Conservation (phyloP, 495 filamentous ascomycete genomes). For the Penicillium simplicissimum region DNA sequence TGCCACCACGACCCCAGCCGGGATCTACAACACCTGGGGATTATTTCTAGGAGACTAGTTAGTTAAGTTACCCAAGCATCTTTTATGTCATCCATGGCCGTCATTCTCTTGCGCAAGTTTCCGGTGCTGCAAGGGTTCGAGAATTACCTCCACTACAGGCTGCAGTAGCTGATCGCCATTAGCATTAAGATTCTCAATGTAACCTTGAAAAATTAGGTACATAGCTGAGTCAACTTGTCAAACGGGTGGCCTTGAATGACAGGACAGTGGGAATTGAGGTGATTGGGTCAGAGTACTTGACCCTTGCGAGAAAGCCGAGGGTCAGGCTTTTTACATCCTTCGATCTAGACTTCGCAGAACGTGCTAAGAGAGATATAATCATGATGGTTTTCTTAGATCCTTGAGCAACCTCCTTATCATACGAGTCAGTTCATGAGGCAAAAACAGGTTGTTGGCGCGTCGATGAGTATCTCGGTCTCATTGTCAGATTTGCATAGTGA, state of each 20-base stretch:
- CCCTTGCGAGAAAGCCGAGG: not conserved
- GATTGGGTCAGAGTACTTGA: not conserved
- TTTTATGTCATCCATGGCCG: not conserved
- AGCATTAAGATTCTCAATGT: not conserved
- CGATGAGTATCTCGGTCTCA: not conserved
- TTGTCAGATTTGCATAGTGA: not conserved
- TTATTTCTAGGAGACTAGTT: not conserved
- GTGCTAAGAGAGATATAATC: too few relatives aligned
- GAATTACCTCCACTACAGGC: too few relatives aligned
- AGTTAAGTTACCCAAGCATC: too few relatives aligned
- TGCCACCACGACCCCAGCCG: too few relatives aligned
- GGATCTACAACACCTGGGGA: not conserved
- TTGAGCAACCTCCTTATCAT: too few relatives aligned
- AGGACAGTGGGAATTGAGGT: not conserved
- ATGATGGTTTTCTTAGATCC: too few relatives aligned
- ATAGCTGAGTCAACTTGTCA: conserved; percentile 1
- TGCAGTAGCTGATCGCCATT: not conserved
- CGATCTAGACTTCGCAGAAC: not conserved
- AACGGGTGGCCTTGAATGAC: not conserved
- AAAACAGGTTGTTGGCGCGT: not conserved
- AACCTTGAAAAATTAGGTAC: not conserved
- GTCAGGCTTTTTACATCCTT: not conserved
- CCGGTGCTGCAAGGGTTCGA: not conserved
- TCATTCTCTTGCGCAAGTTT: not conserved
- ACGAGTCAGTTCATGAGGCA: too few relatives aligned